Evolutionary conservation across 495 filamentous ascomycete species (phyloP).

Genomic region (Penicillium goetzii): DNA sequence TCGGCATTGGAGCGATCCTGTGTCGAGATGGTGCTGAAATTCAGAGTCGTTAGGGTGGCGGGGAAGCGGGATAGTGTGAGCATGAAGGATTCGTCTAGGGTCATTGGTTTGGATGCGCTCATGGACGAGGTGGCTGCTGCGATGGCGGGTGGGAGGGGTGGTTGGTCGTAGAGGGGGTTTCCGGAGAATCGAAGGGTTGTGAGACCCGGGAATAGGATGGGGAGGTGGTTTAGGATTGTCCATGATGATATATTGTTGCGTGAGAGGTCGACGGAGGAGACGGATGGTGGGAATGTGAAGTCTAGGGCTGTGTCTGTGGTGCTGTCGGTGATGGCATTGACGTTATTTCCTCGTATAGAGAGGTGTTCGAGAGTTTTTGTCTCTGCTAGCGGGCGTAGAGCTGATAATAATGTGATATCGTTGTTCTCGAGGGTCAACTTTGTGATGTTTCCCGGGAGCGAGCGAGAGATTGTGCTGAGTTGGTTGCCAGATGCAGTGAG

Average conservation of each 20-base stretch:
- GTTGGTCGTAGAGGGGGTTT: slow-evolving; percentile 77
- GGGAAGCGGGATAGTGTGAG: slow-evolving; percentile 77
- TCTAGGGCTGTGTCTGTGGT: slow-evolving; percentile 23
- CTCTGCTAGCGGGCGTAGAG: slow-evolving; percentile 58
- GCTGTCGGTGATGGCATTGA: slow-evolving; percentile 33
- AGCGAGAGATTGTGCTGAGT: slow-evolving; percentile 37
- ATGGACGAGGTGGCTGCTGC: slow-evolving; percentile 29
- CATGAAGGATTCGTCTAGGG: slow-evolving; percentile 80
- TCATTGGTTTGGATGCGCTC: slow-evolving; percentile 45
- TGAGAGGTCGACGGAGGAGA: slow-evolving; percentile 74
- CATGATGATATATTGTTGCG: slow-evolving; percentile 76
- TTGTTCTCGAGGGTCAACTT: slow-evolving; percentile 78
- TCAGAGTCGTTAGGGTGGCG: slow-evolving; percentile 66
- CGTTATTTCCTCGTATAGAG: slow-evolving; percentile 50
- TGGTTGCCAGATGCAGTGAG: slow-evolving; percentile 63
- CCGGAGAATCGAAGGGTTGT: slow-evolving; percentile 72
- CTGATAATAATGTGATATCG: slow-evolving; percentile 61
- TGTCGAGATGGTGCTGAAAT: slow-evolving; percentile 72
- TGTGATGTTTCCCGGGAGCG: slow-evolving; percentile 52
- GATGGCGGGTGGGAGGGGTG: slow-evolving; percentile 46
- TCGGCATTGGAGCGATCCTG: slow-evolving; percentile 85
- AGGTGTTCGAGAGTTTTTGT: slow-evolving; percentile 61
- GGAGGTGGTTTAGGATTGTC: slow-evolving; percentile 69
- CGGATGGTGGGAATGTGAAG: slow-evolving; percentile 46
- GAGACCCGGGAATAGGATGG: slow-evolving; percentile 65